These are phyloP conservation scores for Stropharia rugosoannulata DNA, from an alignment of 768 basidiomycete genomes.

Conservation along the genomic window DNA sequence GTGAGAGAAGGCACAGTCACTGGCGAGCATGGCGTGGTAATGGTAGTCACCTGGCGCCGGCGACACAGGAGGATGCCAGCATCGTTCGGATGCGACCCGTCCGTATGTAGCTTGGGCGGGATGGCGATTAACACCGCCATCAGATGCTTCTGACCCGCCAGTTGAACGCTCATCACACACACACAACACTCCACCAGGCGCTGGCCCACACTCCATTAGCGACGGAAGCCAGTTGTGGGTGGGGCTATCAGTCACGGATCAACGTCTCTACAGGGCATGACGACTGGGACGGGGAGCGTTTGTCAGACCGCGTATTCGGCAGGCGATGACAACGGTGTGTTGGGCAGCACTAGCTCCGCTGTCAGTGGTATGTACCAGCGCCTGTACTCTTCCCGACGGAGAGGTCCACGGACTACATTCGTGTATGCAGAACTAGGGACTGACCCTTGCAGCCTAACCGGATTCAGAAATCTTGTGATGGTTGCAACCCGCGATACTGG, in stretches of 20 bases:
- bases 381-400: conserved; percentile 2
- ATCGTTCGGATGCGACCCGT: not conserved
- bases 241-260: too few species aligned
- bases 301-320: conserved; percentile 3
- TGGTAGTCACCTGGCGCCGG: not conserved
- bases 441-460: not conserved
- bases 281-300: too few species aligned
- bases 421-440: not conserved
- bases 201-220: too few species aligned
- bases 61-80: not conserved
- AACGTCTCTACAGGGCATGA: not conserved
- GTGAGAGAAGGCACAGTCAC: not conserved
- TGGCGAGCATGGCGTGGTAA: not conserved
- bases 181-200: too few species aligned
- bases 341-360: conserved; percentile 3
- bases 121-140: not conserved
- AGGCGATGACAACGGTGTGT: not conserved
- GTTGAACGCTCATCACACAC: too few species aligned
- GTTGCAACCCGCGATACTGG: not conserved
- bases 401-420: not conserved
- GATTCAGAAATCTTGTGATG: not conserved
- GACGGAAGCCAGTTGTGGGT: too few species aligned
- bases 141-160: too few species aligned
- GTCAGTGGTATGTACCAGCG: not conserved
- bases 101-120: not conserved